phyloP scores from a whole-genome alignment of 768 basidiomycete genomes.

The Rhizopogon vinicolor region DNA sequence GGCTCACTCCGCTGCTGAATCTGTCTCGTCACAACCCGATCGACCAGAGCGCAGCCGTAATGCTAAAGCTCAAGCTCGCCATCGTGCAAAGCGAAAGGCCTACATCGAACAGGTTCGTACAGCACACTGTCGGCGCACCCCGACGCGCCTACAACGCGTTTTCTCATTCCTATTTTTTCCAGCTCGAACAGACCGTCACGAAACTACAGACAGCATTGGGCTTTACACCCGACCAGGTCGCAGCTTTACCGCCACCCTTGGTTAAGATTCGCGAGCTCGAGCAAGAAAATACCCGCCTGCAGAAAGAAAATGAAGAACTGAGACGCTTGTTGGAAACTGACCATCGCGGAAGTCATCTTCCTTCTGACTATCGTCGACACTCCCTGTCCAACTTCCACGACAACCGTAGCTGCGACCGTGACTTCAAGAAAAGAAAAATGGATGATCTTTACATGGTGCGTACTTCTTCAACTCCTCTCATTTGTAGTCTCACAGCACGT shows the following conservation, averaged over 20 bases:
- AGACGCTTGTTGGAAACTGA: slow-evolving; percentile 58
- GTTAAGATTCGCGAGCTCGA: slow-evolving; percentile 79
- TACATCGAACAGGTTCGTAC: slow-evolving; percentile 80
- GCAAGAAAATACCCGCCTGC: slow-evolving; percentile 68
- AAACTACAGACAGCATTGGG: slow-evolving; percentile 76
- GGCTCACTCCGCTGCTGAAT: slow-evolving; percentile 45
- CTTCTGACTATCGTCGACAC: slow-evolving; percentile 44
- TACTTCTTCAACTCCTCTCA: not conserved
- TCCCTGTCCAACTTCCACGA: slow-evolving; percentile 46
- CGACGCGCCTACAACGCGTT: slow-evolving; percentile 9
- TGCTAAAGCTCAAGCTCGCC: slow-evolving; percentile 83
- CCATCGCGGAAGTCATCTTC: slow-evolving; percentile 27
- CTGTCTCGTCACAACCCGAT: slow-evolving; percentile 41
- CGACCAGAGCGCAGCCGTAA: slow-evolving; percentile 83
- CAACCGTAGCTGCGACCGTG: slow-evolving; percentile 46
- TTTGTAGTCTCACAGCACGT: not conserved
- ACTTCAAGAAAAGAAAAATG: slow-evolving; percentile 61
- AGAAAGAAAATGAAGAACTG: slow-evolving; percentile 70
- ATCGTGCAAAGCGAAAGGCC: slow-evolving; percentile 89
- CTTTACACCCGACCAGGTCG: slow-evolving; percentile 70
- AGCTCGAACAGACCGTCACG: slow-evolving; percentile 85
- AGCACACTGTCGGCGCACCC: not conserved
- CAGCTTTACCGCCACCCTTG: slow-evolving; percentile 66
- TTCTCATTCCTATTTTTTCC: not conserved
- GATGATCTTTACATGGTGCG: slow-evolving; percentile 54